phyloP scores from a whole-genome alignment of 129 eudicot genomes.

The Artemisia argyi region DNA sequence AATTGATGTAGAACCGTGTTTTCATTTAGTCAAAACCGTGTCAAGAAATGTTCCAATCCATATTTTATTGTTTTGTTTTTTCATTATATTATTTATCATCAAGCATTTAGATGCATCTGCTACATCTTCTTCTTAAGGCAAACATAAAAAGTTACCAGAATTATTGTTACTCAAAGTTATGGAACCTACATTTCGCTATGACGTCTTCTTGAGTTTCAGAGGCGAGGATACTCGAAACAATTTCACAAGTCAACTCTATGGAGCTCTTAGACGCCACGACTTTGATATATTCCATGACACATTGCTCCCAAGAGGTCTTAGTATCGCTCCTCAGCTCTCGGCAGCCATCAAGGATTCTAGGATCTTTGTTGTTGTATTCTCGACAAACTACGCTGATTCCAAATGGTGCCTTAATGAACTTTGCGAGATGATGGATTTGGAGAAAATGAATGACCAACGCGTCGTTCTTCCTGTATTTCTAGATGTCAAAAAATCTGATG shows the following conservation, averaged over 20 bases:
- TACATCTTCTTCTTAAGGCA: no score
- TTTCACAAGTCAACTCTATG: slow-evolving; percentile 25
- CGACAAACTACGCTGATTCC: slow-evolving; percentile 19
- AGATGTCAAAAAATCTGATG: slow-evolving; percentile 9
- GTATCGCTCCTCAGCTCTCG: neutral
- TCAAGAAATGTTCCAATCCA: no score
- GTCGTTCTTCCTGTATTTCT: slow-evolving; percentile 21
- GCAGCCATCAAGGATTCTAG: slow-evolving; percentile 14
- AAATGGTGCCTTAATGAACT: slow-evolving; percentile 28
- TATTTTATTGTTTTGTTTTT: no score
- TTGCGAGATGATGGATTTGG: slow-evolving; percentile 13
- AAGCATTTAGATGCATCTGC: no score
- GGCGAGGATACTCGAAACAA: slow-evolving; percentile 21
- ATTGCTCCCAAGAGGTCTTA: slow-evolving; percentile 1
- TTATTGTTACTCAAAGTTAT: neutral
- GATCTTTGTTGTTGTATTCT: slow-evolving; percentile 19
- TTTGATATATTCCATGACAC: slow-evolving; percentile 12
- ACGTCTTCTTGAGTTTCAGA: slow-evolving; percentile 29
- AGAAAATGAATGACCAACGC: neutral
- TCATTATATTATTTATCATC: no score
- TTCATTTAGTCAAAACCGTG: no score
- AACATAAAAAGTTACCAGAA: neutral
- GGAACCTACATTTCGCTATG: slow-evolving; percentile 7
- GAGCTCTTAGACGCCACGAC: slow-evolving; percentile 5
- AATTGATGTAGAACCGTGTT: no score